Evolutionary conservation across 2,329 filamentous ascomycete species (phyloP), one percentile per base, ranked within the genome.

Genomic region (Fusarium lyarnte): DNA sequence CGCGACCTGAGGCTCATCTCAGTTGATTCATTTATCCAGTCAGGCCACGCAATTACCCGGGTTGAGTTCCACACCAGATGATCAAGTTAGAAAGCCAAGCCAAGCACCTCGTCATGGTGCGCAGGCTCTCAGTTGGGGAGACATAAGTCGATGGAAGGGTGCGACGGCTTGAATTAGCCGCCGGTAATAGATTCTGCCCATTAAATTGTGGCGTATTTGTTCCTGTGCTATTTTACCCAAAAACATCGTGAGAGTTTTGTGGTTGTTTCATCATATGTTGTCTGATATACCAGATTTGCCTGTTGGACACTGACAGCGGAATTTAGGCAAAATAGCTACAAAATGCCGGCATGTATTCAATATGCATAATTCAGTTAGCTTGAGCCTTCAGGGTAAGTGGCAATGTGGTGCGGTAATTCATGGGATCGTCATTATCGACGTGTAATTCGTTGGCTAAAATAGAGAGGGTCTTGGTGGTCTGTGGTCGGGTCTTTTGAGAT

Each of bases 11-110:
- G 68, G 70, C 59, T 72, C 57, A 61, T 52, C 49, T 51, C 54
- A 31, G 36, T 58, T 47, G 45, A 70, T 58, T 51, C 53, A 72
- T 77, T 77, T 76, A 77, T 65, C 75, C 75, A 76, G 67, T 57
- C 51, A 60, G 49, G 39, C 58, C 39, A 66, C 62, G 45, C 36
- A 63, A 66, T 77, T 77, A 77, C 57, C 75, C 75, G 75, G 72
- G 47, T 53, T 45, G 17, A 63, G 57, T 66, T 64, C 75, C 65
- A 69, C 65, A 69, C 31, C 43, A 52, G 31, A 69, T 53, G 43
- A 58, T 53, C 31, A 45, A 64, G 19, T 46, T 33, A 42, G 35
- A 42, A 33, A 62, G 36, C 43, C 64, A 58, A 58, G 49, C 35
- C 39, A 52, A 69, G 38, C 49, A 64, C 36, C 36, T 46, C 36